phyloP scores from a whole-genome alignment of 2,329 filamentous ascomycete species.

The Paraconiothyrium sp. region DNA sequence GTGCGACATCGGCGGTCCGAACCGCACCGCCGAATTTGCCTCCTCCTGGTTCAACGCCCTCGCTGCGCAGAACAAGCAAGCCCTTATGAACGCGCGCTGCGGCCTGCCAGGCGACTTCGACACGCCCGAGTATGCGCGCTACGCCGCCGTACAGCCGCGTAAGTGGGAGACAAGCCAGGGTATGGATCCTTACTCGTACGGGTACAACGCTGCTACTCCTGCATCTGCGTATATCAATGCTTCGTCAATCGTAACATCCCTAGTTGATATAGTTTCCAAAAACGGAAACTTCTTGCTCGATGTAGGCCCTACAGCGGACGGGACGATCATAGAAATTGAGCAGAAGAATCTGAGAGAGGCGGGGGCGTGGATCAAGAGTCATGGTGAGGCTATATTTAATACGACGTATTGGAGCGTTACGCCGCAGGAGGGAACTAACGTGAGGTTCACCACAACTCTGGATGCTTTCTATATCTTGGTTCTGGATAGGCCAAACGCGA shows the following conservation, averaged over 20 bases:
- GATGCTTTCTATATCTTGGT: slow-evolving; percentile 64
- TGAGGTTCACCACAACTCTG: slow-evolving; percentile 62
- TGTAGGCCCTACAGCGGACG: slow-evolving; percentile 65
- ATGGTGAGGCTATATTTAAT: slow-evolving; percentile 66
- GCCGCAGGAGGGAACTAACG: slow-evolving; percentile 54
- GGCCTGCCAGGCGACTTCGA: slow-evolving; percentile 67
- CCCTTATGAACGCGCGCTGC: slow-evolving; percentile 66
- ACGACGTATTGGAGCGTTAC: slow-evolving; percentile 65
- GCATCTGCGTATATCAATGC: slow-evolving; percentile 63
- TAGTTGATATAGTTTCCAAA: slow-evolving; percentile 64
- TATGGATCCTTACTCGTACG: slow-evolving; percentile 69
- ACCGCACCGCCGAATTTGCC: slow-evolving; percentile 55
- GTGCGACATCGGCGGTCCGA: slow-evolving; percentile 59
- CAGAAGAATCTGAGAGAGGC: slow-evolving; percentile 59
- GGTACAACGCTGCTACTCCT: slow-evolving; percentile 66
- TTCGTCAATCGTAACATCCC: slow-evolving; percentile 56
- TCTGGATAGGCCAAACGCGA: slow-evolving; percentile 53
- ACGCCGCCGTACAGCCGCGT: slow-evolving; percentile 59
- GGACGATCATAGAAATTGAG: slow-evolving; percentile 62
- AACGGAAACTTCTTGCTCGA: slow-evolving; percentile 67
- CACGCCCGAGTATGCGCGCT: slow-evolving; percentile 67
- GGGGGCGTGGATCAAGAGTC: slow-evolving; percentile 63
- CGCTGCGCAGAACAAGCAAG: slow-evolving; percentile 55
- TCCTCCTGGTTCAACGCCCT: slow-evolving; percentile 58
- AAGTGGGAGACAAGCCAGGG: slow-evolving; percentile 70